These are phyloP conservation scores for Botrytis porri DNA, from an alignment of 2,329 filamentous ascomycete species.

Conservation along the genomic window DNA sequence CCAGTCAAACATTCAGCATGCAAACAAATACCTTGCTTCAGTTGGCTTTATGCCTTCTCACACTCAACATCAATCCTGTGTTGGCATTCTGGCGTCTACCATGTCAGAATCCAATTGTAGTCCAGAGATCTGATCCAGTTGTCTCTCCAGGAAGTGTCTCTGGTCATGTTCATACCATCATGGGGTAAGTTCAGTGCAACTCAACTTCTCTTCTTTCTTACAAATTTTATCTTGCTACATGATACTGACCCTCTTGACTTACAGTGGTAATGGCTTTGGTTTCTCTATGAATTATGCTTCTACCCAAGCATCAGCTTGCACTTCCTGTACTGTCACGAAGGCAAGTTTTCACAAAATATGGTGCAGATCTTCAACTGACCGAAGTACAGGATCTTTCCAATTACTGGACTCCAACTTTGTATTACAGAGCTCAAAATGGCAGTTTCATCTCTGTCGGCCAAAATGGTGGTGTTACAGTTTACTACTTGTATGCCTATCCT, in stretches of 20 bases:
- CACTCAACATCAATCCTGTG: constrained; percentile 13
- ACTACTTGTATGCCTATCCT: constrained; percentile 48
- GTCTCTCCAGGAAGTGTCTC: constrained; percentile 52
- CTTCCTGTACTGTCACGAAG: constrained; percentile 58
- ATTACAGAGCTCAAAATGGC: constrained; percentile 52
- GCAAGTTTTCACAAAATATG: constrained; percentile 30
- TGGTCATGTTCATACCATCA: constrained; percentile 58
- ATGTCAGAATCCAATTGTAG: constrained; percentile 39
- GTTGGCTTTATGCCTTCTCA: constrained; percentile 13
- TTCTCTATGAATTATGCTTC: constrained; percentile 52
- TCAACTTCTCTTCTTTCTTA: background rate
- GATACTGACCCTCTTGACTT: background rate
- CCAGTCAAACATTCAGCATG: background rate
- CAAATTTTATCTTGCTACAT: background rate
- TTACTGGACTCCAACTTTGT: constrained; percentile 66
- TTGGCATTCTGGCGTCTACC: constrained; percentile 50
- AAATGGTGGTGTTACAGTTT: constrained; percentile 52
- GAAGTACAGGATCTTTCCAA: constrained; percentile 49
- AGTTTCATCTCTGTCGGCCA: constrained; percentile 48
- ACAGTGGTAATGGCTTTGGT: constrained; percentile 51
- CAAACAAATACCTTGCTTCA: background rate
- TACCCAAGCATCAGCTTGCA: constrained; percentile 55
- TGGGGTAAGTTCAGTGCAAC: constrained; percentile 45
- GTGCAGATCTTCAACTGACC: background rate
- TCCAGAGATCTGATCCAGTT: constrained; percentile 58